phyloP scores from a whole-genome alignment of 2,329 filamentous ascomycete genomes.

The Exophiala xenobiotica region DNA sequence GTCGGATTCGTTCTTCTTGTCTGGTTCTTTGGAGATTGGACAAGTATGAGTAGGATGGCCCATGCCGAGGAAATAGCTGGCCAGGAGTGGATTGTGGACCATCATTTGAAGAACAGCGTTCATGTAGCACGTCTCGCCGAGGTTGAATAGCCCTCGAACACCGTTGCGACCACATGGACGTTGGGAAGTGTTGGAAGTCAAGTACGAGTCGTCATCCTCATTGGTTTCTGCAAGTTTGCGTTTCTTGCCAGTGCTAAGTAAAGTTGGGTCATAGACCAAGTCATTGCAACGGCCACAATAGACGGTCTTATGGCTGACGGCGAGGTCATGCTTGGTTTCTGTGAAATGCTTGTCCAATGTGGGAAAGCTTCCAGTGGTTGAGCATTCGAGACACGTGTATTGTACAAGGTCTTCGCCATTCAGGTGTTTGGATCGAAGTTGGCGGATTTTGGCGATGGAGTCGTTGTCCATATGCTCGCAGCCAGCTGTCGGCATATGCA shows the following conservation, averaged over 20 bases:
- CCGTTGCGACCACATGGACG: conserved; percentile 84
- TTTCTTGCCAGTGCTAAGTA: conserved; percentile 33
- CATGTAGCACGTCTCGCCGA: conserved; percentile 98
- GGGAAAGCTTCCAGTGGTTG: conserved; percentile 21
- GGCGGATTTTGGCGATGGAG: conserved; percentile 21
- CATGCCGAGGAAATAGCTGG: conserved; percentile 88
- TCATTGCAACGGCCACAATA: conserved; percentile 30
- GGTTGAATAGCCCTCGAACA: conserved; percentile 90
- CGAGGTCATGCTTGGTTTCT: conserved; percentile 28
- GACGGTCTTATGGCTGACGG: conserved; percentile 24
- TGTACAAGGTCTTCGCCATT: conserved; percentile 26
- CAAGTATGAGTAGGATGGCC: conserved; percentile 81
- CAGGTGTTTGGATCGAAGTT: conserved; percentile 12
- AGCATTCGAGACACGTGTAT: conserved; percentile 28
- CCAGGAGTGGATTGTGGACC: conserved; percentile 86
- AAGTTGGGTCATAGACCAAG: conserved; percentile 28
- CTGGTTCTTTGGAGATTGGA: conserved; percentile 41
- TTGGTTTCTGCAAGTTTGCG: conserved; percentile 38
- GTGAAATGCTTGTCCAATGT: conserved; percentile 27
- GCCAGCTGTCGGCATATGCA: conserved; percentile 26
- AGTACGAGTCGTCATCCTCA: conserved; percentile 59
- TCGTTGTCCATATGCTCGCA: conserved; percentile 30
- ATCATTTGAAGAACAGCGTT: conserved; percentile 93
- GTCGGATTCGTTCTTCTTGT: conserved; percentile 30
- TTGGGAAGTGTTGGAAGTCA: conserved; percentile 36